A percentile compares a stretch with the other conserved stretches of the same genome.
phyloP scores from a whole-genome alignment of 2,329 filamentous ascomycete species.

The Neonectria magnoliae region DNA sequence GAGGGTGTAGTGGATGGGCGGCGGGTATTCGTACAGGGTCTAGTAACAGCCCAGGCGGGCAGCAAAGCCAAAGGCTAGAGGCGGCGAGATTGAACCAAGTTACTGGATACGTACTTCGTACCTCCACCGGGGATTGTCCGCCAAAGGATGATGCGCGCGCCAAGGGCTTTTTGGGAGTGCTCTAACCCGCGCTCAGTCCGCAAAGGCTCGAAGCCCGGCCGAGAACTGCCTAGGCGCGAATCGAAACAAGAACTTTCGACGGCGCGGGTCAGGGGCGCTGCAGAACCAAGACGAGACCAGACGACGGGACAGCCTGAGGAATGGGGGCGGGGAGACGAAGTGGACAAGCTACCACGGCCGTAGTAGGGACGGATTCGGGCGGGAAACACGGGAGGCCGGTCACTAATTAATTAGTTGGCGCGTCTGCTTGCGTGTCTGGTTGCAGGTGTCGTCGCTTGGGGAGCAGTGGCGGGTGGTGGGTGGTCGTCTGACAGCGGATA shows the following conservation, averaged over 20 bases:
- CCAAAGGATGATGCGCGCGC: constrained; percentile 17
- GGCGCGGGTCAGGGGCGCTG: constrained; percentile 18
- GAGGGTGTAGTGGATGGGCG: neutral
- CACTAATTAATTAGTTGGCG: neutral
- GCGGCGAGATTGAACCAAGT: constrained; percentile 15
- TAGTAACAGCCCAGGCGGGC: constrained; percentile 1
- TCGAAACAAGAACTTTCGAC: constrained; percentile 19
- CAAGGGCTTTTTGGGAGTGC: constrained; percentile 15
- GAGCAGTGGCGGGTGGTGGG: neutral
- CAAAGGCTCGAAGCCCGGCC: constrained; percentile 3
- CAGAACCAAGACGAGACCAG: constrained; percentile 3
- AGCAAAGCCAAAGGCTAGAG: neutral
- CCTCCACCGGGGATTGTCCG: neutral
- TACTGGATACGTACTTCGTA: constrained; percentile 18
- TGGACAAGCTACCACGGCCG: constrained; percentile 2
- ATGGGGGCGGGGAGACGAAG: neutral
- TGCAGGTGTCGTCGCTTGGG: neutral
- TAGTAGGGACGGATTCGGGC: constrained; percentile 2
- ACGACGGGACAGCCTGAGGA: neutral
- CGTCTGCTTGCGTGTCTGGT: neutral
- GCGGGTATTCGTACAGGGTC: neutral
- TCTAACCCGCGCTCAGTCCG: constrained; percentile 18
- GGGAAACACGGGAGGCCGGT: neutral
- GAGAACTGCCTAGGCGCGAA: constrained; percentile 22
- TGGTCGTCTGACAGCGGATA: neutral